A percentile compares a stretch with the other conserved stretches of the same genome.
Conservation (phyloP, 208 protist species). For the Trypanosoma mega region DNA sequence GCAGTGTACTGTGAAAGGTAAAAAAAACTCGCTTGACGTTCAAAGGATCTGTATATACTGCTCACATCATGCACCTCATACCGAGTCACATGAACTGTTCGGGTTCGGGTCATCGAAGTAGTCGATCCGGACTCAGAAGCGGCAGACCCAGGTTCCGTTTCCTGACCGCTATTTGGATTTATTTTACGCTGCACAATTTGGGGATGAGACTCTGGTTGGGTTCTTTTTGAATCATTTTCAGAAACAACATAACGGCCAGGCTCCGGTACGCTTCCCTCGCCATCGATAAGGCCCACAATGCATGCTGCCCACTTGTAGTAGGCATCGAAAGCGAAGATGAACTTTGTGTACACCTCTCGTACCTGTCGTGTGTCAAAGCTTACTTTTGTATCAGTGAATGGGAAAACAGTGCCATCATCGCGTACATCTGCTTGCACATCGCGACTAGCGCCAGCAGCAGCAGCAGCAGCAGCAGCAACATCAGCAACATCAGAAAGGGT, state of each 20-base stretch:
- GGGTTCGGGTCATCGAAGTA: constrained; percentile 17
- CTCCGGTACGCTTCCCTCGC: constrained; percentile 54
- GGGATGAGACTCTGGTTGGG: too few species aligned
- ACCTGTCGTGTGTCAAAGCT: not conserved
- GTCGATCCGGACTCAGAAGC: not conserved
- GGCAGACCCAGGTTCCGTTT: not conserved
- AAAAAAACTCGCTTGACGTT: constrained; percentile 53
- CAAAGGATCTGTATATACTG: constrained; percentile 54
- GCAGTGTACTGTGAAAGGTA: constrained; percentile 63
- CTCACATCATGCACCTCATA: constrained; percentile 74
- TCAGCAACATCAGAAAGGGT: too few species aligned
- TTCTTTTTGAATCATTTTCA: constrained; percentile 3
- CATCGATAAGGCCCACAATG: constrained; percentile 39
- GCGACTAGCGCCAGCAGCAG: too few species aligned
- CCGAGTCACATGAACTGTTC: constrained; percentile 52
- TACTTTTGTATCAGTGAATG: not conserved
- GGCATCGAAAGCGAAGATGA: constrained; percentile 56
- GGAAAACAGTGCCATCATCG: too few species aligned
- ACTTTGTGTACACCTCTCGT: constrained; percentile 36
- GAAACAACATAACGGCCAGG: constrained; percentile 43
- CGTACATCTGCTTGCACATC: too few species aligned
- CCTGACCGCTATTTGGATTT: too few species aligned
- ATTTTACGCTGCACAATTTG: too few species aligned
- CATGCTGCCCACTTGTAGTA: constrained; percentile 49
- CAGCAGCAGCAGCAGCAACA: too few species aligned